phyloP scores from a whole-genome alignment of 164 flowering plant genomes.

The Macadamia tetraphylla region DNA sequence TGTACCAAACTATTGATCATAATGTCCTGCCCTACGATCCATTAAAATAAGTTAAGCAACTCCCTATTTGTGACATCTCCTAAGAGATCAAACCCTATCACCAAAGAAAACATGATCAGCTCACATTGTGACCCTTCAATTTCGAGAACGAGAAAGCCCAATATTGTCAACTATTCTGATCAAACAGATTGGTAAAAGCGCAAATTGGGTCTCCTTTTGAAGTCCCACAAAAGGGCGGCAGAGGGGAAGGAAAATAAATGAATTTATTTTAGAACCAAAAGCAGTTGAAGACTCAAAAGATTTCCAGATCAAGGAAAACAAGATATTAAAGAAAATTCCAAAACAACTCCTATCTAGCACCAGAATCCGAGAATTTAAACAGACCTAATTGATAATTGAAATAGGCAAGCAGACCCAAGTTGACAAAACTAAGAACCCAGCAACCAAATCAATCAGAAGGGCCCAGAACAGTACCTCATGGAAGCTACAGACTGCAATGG shows the following conservation, averaged over 20 bases:
- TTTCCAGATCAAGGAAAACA: background rate
- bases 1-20: background rate
- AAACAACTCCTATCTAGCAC: background rate
- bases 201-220: background rate
- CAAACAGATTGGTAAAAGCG: background rate
- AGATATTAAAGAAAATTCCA: background rate
- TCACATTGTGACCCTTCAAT: background rate
- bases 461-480: constrained; percentile 48
- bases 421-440: constrained; percentile 4
- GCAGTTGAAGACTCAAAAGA: background rate
- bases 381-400: constrained; percentile 1
- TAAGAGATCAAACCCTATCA: background rate
- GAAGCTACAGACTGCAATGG: constrained; percentile 53
- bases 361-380: background rate
- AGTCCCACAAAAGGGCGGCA: background rate
- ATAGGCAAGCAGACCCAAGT: constrained; percentile 4
- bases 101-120: background rate
- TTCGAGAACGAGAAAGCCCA: background rate
- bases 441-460: background rate
- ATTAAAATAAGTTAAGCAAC: background rate
- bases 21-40: background rate
- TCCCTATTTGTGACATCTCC: background rate
- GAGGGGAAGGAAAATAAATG: background rate
- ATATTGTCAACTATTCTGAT: background rate
- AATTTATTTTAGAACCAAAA: background rate